These are phyloP conservation scores for Canavalia gladiata DNA, from an alignment of 306 rosid species.

Conservation along the genomic window DNA sequence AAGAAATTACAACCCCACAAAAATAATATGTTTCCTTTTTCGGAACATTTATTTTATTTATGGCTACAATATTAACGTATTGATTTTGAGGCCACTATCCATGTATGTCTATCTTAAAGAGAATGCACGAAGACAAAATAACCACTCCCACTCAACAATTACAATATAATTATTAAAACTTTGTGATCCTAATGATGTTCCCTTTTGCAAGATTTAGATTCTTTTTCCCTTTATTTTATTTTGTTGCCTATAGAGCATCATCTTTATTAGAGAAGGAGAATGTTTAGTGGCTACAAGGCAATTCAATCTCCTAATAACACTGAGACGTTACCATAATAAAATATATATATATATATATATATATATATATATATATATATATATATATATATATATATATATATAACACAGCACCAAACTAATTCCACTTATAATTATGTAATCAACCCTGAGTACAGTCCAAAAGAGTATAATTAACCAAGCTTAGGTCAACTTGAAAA, in stretches of 20 bases:
- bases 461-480: constrained; percentile 26
- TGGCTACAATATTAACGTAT: neutral
- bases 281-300: neutral
- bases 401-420: neutral
- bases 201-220: neutral
- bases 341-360: neutral
- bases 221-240: neutral
- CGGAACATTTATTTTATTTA: neutral
- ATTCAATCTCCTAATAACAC: too few relatives aligned
- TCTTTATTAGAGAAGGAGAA: neutral
- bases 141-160: neutral
- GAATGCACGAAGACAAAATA: neutral
- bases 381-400: neutral
- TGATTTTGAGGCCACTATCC: neutral
- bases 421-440: constrained; percentile 44
- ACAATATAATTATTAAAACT: neutral
- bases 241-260: neutral
- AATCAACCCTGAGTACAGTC: constrained; percentile 1
- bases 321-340: neutral
- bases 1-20: neutral
- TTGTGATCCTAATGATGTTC: constrained; percentile 2
- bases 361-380: neutral
- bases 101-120: too few relatives aligned
- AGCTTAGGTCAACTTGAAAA: constrained; percentile 32
- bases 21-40: too few relatives aligned